phyloP scores from a whole-genome alignment of 192 early-diverging fungal species.

The Globomyces pollinis-pini region DNA sequence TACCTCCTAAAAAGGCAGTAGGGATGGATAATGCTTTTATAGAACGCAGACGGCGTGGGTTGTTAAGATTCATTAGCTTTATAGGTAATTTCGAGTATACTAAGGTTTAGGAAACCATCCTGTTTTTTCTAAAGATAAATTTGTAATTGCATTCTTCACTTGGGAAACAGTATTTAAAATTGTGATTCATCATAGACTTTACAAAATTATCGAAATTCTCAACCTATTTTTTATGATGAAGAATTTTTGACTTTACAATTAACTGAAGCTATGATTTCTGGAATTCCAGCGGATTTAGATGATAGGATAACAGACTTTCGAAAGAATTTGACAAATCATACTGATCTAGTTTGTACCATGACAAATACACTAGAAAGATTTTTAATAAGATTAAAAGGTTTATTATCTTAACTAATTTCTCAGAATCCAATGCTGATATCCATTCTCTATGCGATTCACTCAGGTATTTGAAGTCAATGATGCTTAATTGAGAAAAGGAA shows the following conservation, averaged over 20 bases:
- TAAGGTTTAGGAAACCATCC: too few species aligned
- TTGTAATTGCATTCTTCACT: slow-evolving; percentile 58
- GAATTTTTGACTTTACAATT: not conserved
- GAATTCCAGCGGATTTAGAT: not conserved
- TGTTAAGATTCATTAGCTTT: slow-evolving; percentile 67
- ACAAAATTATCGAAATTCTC: not conserved
- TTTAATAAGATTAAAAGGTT: not conserved
- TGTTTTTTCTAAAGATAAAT: slow-evolving; percentile 51
- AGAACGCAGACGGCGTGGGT: slow-evolving; percentile 59
- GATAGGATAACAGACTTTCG: not conserved
- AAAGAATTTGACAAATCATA: not conserved
- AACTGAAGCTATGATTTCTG: not conserved
- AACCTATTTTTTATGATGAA: not conserved
- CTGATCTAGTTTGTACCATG: not conserved
- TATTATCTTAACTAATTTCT: not conserved
- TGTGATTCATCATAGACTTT: not conserved
- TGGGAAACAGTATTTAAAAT: not conserved
- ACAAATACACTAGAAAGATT: not conserved
- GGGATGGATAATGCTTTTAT: slow-evolving; percentile 65
- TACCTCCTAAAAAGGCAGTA: slow-evolving; percentile 84
- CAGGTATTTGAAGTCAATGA: too few species aligned
- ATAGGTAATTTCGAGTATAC: too few species aligned
- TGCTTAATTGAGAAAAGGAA: too few species aligned
- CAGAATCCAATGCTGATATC: not conserved
- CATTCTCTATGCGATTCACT: not conserved